These are phyloP conservation scores for Solanum bulbocastanum DNA, from an alignment of 257 asterid species.

Conservation along the genomic window DNA sequence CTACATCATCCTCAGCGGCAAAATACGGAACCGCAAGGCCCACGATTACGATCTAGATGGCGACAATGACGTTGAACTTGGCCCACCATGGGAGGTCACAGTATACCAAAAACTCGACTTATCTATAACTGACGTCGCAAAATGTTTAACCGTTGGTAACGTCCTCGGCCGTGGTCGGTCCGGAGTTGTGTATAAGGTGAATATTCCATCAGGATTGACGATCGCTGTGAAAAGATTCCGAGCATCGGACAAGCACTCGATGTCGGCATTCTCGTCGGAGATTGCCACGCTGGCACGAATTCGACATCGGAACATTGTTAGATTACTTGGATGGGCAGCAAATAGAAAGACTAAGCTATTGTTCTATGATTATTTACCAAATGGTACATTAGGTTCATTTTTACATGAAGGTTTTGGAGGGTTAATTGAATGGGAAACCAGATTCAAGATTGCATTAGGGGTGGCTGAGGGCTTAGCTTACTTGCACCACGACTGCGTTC, in stretches of 20 bases:
- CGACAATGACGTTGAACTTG: constrained; percentile 45
- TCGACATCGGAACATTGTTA: constrained; percentile 65
- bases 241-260: constrained; percentile 34
- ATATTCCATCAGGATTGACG: constrained; percentile 30
- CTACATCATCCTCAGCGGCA: constrained; percentile 50
- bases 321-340: constrained; percentile 65
- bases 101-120: constrained; percentile 62
- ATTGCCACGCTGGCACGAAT: constrained; percentile 54
- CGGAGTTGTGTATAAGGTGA: constrained; percentile 47
- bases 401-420: constrained; percentile 42
- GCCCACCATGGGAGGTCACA: constrained; percentile 75
- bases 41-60: constrained; percentile 15
- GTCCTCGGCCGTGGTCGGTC: constrained; percentile 63
- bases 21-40: constrained; percentile 23
- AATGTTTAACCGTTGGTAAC: constrained; percentile 33
- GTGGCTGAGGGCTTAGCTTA: constrained; percentile 77
- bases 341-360: constrained; percentile 60
- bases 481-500: constrained; percentile 70
- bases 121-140: constrained; percentile 42
- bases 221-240: constrained; percentile 59
- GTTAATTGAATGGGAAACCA: constrained; percentile 54
- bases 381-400: constrained; percentile 44
- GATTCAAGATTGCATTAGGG: constrained; percentile 60
- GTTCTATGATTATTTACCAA: constrained; percentile 62
- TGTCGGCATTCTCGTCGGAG: constrained; percentile 58